A percentile compares a stretch with the other conserved stretches of the same genome.
Evolutionary conservation across 2,329 filamentous ascomycete genomes (phyloP).

Genomic region (Tothia fuscella): DNA sequence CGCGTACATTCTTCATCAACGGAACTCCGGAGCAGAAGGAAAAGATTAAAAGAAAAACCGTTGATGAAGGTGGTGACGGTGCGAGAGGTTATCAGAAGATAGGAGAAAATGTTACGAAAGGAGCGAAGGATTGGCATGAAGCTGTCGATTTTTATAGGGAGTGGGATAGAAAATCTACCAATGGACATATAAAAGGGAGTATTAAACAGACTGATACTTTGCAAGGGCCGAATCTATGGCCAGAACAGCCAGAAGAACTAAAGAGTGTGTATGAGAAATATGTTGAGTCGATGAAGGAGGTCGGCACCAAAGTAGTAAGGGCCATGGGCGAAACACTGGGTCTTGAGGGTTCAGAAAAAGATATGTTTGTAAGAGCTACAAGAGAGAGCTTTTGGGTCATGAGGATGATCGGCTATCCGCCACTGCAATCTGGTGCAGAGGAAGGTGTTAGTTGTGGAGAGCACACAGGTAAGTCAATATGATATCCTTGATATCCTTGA

Average conservation of each 20-base stretch:
- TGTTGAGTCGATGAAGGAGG: slow-evolving; percentile 18
- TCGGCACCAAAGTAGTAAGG: slow-evolving; percentile 23
- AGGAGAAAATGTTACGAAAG: slow-evolving; percentile 26
- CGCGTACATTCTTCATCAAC: slow-evolving; percentile 23
- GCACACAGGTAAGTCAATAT: slow-evolving; percentile 17
- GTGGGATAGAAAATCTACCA: slow-evolving; percentile 23
- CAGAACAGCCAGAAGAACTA: slow-evolving; percentile 20
- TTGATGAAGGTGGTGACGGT: slow-evolving; percentile 24
- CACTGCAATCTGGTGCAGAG: slow-evolving; percentile 11
- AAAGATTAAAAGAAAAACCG: slow-evolving; percentile 24
- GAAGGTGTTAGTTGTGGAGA: slow-evolving; percentile 27
- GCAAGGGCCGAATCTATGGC: slow-evolving; percentile 33
- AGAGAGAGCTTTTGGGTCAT: slow-evolving; percentile 28
- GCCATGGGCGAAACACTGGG: slow-evolving; percentile 28
- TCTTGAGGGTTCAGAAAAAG: slow-evolving; percentile 20
- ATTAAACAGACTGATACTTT: slow-evolving; percentile 20
- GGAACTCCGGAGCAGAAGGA: slow-evolving; percentile 20
- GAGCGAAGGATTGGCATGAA: slow-evolving; percentile 25
- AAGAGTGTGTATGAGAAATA: slow-evolving; percentile 22
- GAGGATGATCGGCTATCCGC: slow-evolving; percentile 29
- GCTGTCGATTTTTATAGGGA: slow-evolving; percentile 29
- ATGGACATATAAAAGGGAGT: slow-evolving; percentile 12
- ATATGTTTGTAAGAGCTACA: slow-evolving; percentile 23
- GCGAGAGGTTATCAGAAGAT: slow-evolving; percentile 27
- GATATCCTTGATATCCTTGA: background rate